Base-by-base conservation (phyloP, 2,329 filamentous ascomycete species). In the Beauveria brongniartii region DNA sequence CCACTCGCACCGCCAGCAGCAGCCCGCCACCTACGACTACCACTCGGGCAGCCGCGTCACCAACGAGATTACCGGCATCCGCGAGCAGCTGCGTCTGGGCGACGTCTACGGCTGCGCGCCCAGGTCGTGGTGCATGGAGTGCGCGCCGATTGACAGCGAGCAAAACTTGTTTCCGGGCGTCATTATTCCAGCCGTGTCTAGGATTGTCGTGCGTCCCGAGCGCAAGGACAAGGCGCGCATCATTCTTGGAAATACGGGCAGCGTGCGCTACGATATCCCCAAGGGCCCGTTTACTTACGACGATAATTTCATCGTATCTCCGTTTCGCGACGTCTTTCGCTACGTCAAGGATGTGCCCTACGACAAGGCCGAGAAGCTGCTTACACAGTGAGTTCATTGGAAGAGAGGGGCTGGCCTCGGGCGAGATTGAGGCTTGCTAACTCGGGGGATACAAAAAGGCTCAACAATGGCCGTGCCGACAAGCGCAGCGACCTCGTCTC, bases 271-370 rank as follows among this genome's bases (percentile, higher is more conserved):
- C 66, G 84, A 88, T 65, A 71, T 88, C 14, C 77, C 82, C 63
- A 78, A 87, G 69, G 85, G 85, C 0, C 82, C 83, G 0, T 88
- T 87, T 67, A 86, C 84, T 0, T 78, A 72, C 20, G 77, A 78
- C 47, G 74, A 77, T 62, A 74, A 70, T 50, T 84, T 80, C 69
- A 83, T 84, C 64, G 79, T 83, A 0, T 80, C 79, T 0, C 82
- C 82, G 0, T 85, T 84, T 68, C 68, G 70, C 5, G 79, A 84
- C 54, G 70, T 74, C 1, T 83, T 84, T 68, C 71, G 80, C 43
- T 84, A 80, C 65, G 74, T 85, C 34, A 73, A 79, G 0, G 74
- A 81, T 34, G 80, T 84, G 5, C 78, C 80, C 0, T 83, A 78
- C 66, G 70, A 56, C 12, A 63, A 67, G 62, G 82, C 80, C 3